phyloP scores from a whole-genome alignment of 179 eudicot species.

The Carnegiea gigantea region DNA sequence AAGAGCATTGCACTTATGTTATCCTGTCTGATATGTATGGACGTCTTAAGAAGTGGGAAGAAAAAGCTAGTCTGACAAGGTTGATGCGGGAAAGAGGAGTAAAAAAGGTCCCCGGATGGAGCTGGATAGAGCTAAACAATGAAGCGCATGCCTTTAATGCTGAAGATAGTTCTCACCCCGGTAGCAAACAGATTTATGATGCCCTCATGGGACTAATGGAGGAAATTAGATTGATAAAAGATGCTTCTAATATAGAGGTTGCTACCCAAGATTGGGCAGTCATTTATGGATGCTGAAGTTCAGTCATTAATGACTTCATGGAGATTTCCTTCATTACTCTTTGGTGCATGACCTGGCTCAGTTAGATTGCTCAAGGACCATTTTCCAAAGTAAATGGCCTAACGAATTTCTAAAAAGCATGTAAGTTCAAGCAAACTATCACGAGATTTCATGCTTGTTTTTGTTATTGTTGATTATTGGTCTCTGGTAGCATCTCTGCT shows the following conservation, averaged over 20 bases:
- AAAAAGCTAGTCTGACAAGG: conserved; percentile 58
- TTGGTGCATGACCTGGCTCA: background rate
- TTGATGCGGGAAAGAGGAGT: conserved; percentile 72
- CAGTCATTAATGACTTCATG: background rate
- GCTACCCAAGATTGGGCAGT: conserved; percentile 25
- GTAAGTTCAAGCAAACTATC: background rate
- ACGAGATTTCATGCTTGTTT: background rate
- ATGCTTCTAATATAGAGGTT: conserved; percentile 23
- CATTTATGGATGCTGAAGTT: conserved; percentile 11
- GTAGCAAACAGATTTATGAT: conserved; percentile 43
- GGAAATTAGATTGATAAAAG: conserved; percentile 41
- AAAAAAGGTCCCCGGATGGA: conserved; percentile 82
- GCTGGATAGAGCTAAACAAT: conserved; percentile 72
- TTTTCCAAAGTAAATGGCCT: background rate
- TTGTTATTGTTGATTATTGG: background rate
- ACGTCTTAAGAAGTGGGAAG: conserved; percentile 65
- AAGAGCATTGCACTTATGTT: conserved; percentile 76
- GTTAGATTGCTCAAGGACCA: background rate
- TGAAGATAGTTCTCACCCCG: conserved; percentile 53
- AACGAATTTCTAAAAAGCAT: background rate
- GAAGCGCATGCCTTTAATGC: conserved; percentile 74
- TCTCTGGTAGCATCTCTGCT: too few relatives aligned
- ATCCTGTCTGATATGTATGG: conserved; percentile 72
- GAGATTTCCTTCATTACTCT: background rate
- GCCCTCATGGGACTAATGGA: conserved; percentile 39